Base-by-base conservation (phyloP, 805 yeast species). In the Lipomyces anomalus region DNA sequence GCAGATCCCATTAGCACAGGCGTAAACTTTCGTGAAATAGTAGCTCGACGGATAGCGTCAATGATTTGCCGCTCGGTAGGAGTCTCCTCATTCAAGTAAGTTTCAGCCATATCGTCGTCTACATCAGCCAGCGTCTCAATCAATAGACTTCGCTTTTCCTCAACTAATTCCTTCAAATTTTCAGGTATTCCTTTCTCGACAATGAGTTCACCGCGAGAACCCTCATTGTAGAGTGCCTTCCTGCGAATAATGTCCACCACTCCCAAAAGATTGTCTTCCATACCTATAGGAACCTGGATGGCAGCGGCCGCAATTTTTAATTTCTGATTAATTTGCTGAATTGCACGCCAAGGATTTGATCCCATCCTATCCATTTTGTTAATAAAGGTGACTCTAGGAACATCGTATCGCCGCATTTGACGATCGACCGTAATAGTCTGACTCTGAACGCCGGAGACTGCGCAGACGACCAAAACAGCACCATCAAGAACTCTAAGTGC, bases 1-100 rank as follows among this genome's bases (percentile, higher is more conserved):
- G 99, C 99, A 40, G 97, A 87, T 20, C 99, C 99, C 97, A 92
- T 92, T 55, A 90, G 73, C n/a, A 92, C 97, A n/a, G 99, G 98
- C 11, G 97, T 87, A 73, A 92, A 92, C 64, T 78, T 84, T 70
- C 97, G 80, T 26, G 89, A 95, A 67, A 90, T 90, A 17, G 99
- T 92, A 41, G 97, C 77, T 61, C 96, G 80, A 67, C 98, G 82
- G 57, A 92, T 92, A 35, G 96, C 97, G 42, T 65, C 79, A 63
- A 83, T 80, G 54, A 92, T 83, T 69, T 92, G 95, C 48, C 81
- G 83, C 23, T 75, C 73, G 26, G 88, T 73, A 47, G 98, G 97
- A 58, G 80, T 92, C 58, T 78, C 75, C 64, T 95, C 99, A 55
- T 88, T 96, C 61, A 92, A 71, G 66, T 75, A 89, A 52, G 92